Evolutionary conservation across 192 early-diverging fungal species (phyloP), one percentile per base, ranked within the genome.

Genomic region (Backusella psychrophila): DNA sequence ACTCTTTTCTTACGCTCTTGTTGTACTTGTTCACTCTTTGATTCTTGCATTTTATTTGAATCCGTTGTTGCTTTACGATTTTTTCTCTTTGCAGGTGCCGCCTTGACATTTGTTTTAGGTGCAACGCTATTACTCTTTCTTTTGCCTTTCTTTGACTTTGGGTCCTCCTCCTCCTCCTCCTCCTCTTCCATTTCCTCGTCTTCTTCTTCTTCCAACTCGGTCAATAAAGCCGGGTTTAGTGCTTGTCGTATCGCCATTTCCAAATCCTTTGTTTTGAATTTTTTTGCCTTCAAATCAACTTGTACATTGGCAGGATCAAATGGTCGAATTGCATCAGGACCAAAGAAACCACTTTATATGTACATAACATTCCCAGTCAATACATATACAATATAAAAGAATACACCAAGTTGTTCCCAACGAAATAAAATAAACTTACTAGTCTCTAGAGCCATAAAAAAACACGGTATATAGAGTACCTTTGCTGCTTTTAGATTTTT

Each of bases 401-500:
- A n/a, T 26, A 38, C 8, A 38, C 2, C 38, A 39, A 39, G 11
- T 39, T 39, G 38, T 39, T 39, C 39, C n/a, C 39, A 19, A n/a
- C 23, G 15, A 59, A 4, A 72, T 23, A 49, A 34, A 29, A 53
- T 31, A 53, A 33, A 23, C 85, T 71, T 82, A 86, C 85, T 86
- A 86, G 75, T 86, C 83, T 49, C 59, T 71, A 34, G 82, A 70
- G 26, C 85, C 85, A 73, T 78, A 86, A 63, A 84, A 86, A 35
- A 68, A 68, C 19, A 86, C 85, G 4, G 83, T 81, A 72, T 75
- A 84, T 36, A 78, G 42, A 36, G 78, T 78, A 12, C 73, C 59
- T 44, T 82, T 76, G 12, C 73, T 59, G 53, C 80, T 86, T n/a
- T 49, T 49, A 49, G 83, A 53, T 49, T 84, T 86, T 82, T 80